Evolutionary conservation across 2,329 filamentous ascomycete genomes (phyloP).

Genomic region (Thelonectria blattea): DNA sequence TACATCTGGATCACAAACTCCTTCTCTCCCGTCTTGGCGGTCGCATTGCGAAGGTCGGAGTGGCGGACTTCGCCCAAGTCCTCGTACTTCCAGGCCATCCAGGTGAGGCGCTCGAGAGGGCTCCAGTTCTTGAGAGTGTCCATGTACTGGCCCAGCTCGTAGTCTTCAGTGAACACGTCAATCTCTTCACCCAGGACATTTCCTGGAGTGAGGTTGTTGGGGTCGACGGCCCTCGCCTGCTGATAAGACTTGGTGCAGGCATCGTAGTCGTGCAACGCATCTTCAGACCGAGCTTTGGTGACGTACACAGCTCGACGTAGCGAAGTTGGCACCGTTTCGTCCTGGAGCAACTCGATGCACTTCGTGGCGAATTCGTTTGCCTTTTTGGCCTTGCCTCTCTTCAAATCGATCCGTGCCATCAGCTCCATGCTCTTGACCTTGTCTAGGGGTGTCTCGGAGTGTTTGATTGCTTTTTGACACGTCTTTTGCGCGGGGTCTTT

Average conservation of each 20-base stretch:
- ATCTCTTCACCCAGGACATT: conserved; percentile 32
- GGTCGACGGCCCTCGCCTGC: conserved; percentile 29
- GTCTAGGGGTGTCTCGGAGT: conserved; percentile 19
- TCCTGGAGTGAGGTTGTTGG: conserved; percentile 24
- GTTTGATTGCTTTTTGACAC: conserved; percentile 26
- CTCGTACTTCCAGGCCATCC: conserved; percentile 33
- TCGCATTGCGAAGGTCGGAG: conserved; percentile 21
- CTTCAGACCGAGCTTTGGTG: conserved; percentile 30
- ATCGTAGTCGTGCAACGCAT: conserved; percentile 14
- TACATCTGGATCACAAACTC: conserved; percentile 34
- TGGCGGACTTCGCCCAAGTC: conserved; percentile 6
- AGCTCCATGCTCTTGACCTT: conserved; percentile 25
- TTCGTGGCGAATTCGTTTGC: conserved; percentile 20
- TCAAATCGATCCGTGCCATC: conserved; percentile 24
- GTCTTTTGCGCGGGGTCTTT: conserved; percentile 24
- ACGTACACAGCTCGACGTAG: conserved; percentile 25
- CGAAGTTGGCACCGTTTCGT: conserved; percentile 16
- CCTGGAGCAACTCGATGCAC: conserved; percentile 10
- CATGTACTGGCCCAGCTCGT: conserved; percentile 23
- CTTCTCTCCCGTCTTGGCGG: conserved; percentile 24
- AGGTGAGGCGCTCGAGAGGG: conserved; percentile 37
- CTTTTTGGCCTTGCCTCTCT: conserved; percentile 14
- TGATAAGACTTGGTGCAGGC: conserved; percentile 26
- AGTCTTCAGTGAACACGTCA: conserved; percentile 18
- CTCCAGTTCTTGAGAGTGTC: conserved; percentile 34